Conservation (phyloP, 176 grass and related monocot genomes). For the Eragrostis nindensis region DNA sequence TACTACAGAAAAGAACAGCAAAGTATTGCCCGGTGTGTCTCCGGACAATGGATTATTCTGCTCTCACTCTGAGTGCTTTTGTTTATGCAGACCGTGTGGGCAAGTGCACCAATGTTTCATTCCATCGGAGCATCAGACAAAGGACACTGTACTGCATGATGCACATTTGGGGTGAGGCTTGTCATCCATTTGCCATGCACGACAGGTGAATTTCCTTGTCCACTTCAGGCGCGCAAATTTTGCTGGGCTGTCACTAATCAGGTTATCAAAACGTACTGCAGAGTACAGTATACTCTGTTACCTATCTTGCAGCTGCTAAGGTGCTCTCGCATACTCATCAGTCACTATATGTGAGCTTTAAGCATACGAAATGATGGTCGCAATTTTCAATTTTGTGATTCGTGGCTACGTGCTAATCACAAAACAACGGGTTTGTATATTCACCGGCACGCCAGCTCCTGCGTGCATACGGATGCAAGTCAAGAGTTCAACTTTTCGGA, state of each 20-base stretch:
- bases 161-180: background rate
- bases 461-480: background rate
- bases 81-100: constrained; percentile 16
- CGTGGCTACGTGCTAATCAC: constrained; percentile 39
- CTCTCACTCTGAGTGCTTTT: constrained; percentile 33
- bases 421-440: constrained; percentile 43
- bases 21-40: constrained; percentile 42
- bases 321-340: too few relatives aligned
- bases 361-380: background rate
- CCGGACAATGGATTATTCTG: constrained; percentile 50
- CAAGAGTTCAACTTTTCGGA: constrained; percentile 19
- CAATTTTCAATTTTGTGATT: background rate
- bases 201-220: background rate
- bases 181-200: background rate
- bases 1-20: constrained; percentile 10
- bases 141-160: background rate
- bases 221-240: background rate
- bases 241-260: background rate
- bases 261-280: background rate
- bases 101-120: constrained; percentile 4
- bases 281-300: constrained; percentile 18
- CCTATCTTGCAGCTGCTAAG: too few relatives aligned
- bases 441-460: constrained; percentile 26
- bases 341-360: constrained; percentile 24
- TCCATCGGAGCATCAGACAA: constrained; percentile 13